Conservation (phyloP, 2,329 filamentous ascomycete genomes). For the Exophiala bonariae region DNA sequence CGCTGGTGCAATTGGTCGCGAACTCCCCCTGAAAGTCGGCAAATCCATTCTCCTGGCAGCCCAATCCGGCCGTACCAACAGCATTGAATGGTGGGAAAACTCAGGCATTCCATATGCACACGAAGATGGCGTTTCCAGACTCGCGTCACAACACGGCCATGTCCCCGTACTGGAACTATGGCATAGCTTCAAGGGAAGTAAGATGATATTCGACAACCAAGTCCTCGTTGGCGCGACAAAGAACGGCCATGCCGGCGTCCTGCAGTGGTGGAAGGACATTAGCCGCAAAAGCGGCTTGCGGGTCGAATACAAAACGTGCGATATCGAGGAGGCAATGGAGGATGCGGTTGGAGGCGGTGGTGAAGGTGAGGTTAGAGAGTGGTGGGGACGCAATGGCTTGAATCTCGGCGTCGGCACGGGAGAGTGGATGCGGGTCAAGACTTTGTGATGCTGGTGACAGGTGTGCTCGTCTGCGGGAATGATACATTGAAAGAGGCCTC, state of each 20-base stretch:
- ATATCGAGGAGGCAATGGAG: constrained; percentile 92
- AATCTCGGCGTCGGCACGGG: constrained; percentile 80
- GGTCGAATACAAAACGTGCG: constrained; percentile 92
- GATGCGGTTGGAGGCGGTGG: constrained; percentile 71
- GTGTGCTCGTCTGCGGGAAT: not conserved
- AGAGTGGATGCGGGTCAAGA: constrained; percentile 84
- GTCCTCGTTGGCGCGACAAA: constrained; percentile 85
- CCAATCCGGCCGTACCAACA: constrained; percentile 74
- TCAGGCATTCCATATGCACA: constrained; percentile 78
- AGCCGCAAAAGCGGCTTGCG: constrained; percentile 63
- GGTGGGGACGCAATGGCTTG: constrained; percentile 85
- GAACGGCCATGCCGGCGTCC: constrained; percentile 76
- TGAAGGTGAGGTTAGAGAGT: constrained; percentile 71
- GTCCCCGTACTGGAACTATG: constrained; percentile 82
- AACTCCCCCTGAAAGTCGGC: constrained; percentile 70
- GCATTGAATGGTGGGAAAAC: constrained; percentile 84
- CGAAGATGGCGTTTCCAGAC: constrained; percentile 77
- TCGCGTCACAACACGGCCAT: constrained; percentile 81
- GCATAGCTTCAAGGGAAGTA: constrained; percentile 71
- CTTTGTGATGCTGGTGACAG: constrained; percentile 51
- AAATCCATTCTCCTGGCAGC: constrained; percentile 82
- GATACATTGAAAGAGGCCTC: too few species aligned
- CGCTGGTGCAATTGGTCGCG: constrained; percentile 37
- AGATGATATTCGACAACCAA: constrained; percentile 79
- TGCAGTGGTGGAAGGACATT: constrained; percentile 77